Evolutionary conservation across 2,329 filamentous ascomycete species (phyloP).

Genomic region (Hypoxylon sp.): DNA sequence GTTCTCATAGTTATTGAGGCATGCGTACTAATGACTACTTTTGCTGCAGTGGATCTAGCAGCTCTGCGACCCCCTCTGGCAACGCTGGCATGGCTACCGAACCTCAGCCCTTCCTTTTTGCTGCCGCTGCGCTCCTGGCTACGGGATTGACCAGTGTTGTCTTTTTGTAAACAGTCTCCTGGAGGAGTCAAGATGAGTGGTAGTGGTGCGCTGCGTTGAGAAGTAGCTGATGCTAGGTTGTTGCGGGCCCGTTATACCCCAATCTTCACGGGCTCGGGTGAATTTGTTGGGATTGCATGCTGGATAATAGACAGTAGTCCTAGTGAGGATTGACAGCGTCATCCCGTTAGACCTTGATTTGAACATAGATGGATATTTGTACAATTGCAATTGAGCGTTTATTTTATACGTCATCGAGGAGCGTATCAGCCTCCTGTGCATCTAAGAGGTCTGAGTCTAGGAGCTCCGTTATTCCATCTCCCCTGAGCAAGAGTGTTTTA

Average conservation of each 20-base stretch:
- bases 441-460: conserved; percentile 33
- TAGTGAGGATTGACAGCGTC: conserved; percentile 16
- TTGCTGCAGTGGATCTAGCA: conserved; percentile 29
- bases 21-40: conserved; percentile 23
- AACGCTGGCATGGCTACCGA: conserved; percentile 38
- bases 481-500: conserved; percentile 53
- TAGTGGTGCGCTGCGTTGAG: conserved; percentile 12
- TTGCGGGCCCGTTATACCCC: conserved; percentile 38
- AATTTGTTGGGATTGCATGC: conserved; percentile 24
- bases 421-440: conserved; percentile 11
- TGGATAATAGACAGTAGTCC: conserved; percentile 29
- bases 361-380: conserved; percentile 36
- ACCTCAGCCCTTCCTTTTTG: conserved; percentile 43
- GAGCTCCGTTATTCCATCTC: conserved; percentile 49
- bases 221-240: conserved; percentile 18
- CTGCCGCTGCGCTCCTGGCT: conserved; percentile 43
- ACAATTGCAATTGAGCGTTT: conserved; percentile 41
- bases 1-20: not conserved
- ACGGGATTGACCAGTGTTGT: conserved; percentile 45
- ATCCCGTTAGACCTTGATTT: conserved; percentile 21
- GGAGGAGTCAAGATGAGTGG: conserved; percentile 8
- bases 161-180: conserved; percentile 37
- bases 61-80: conserved; percentile 26
- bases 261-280: conserved; percentile 28
- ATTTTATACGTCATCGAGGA: conserved; percentile 33